Evolutionary conservation across 164 flowering plant genomes (phyloP), one percentile per base, ranked within the genome.

Genomic region (Berberis thunbergii): DNA sequence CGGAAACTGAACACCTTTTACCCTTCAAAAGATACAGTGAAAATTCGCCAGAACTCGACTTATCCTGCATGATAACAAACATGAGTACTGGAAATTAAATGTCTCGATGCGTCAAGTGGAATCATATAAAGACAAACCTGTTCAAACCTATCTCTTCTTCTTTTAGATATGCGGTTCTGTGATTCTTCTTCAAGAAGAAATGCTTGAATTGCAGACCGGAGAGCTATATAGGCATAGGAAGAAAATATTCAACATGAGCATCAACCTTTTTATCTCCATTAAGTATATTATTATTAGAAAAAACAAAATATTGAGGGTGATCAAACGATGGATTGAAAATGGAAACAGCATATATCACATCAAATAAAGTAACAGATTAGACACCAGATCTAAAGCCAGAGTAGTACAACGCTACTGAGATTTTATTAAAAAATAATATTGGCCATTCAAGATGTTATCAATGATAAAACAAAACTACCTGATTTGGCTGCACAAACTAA

Each of bases 1-100:
- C 41, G 97, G 98, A 78, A 88, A 93, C 67, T 88, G 96, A 71
- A 89, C 90, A 45, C 96, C 94, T 81, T n/a, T 82, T 85, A 41
- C 84, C 81, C 75, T 91, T 81, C 54, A 84, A 73, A 58, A 67
- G 46, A 70, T 86, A 93, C 72, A 74, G 63, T 43, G 78, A 69
- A 67, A 63, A 67, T 68, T 86, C 91, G 72, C 88, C 80, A 78
- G 41, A 80, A 69, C 68, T 72, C 61, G 78, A 71, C 74, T 80
- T 92, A 9, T 89, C 90, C 98, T 92, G 70, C 4, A 52, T 3
- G 8, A 62, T 44, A 49, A 6, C 46, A 59, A 67, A 54, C 45
- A 60, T 38, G 57, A 61, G 13, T 41, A n/a, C 45, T n/a, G 59
- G 7, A 48, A 26, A 43, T 26, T 26, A 26, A 26, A 26, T 26